These are phyloP conservation scores for Eucalyptus marginata DNA, from an alignment of 345 rosid genomes.

Conservation along the genomic window DNA sequence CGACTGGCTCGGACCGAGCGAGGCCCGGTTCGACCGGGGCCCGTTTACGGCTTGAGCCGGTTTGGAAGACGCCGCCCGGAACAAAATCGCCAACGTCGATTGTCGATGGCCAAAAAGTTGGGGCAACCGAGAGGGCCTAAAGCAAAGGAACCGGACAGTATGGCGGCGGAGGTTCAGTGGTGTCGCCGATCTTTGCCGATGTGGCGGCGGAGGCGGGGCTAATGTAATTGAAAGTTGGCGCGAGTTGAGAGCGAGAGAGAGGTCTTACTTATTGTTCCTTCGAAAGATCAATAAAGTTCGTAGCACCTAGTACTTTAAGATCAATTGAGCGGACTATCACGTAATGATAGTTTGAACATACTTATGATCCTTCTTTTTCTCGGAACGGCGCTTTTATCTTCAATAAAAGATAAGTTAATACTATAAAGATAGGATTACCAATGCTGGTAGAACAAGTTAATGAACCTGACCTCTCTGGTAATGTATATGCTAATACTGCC, in stretches of 20 bases:
- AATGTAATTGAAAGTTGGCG: not conserved
- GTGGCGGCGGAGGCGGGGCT: not conserved
- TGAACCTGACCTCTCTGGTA: not conserved
- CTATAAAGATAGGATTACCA: not conserved
- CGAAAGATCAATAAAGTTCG: not conserved
- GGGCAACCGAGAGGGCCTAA: not conserved
- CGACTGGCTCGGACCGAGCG: not conserved
- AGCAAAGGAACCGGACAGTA: not conserved
- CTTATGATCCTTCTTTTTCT: not conserved
- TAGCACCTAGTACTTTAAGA: not conserved
- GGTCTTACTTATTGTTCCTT: not conserved
- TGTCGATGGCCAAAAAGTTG: not conserved
- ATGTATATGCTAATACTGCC: too few relatives aligned
- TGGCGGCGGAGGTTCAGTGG: rapidly evolving
- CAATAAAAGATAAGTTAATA: not conserved
- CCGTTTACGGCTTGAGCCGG: not conserved
- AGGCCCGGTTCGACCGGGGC: not conserved
- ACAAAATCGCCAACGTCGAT: not conserved
- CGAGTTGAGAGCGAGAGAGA: not conserved
- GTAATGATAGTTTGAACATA: not conserved
- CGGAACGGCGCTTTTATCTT: not conserved
- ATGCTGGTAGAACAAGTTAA: not conserved
- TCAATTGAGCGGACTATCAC: not conserved
- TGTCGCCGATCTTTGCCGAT: not conserved
- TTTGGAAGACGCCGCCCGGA: not conserved